These are phyloP conservation scores for Aspergillus arachidicola DNA, from an alignment of 2,329 filamentous ascomycete species.

Conservation along the genomic window DNA sequence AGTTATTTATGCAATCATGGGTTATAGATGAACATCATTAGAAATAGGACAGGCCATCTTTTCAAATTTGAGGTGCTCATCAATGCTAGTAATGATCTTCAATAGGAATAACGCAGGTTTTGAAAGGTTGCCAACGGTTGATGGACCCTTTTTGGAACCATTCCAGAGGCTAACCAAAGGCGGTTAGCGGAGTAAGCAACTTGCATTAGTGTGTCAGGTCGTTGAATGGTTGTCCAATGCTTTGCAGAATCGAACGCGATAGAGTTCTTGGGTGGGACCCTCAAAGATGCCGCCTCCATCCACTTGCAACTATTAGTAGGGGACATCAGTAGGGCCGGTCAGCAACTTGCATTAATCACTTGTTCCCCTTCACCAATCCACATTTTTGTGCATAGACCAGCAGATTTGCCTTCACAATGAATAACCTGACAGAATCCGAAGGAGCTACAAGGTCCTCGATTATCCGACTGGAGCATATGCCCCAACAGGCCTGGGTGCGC, in stretches of 20 bases:
- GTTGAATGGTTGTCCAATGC: neutral
- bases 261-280: neutral
- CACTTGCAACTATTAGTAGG: neutral
- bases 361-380: neutral
- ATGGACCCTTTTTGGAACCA: too few species aligned
- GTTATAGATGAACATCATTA: too few species aligned
- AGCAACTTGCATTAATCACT: slow-evolving; percentile 9
- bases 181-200: neutral
- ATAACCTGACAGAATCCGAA: neutral
- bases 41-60: too few species aligned
- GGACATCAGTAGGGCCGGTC: neutral
- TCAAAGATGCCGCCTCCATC: neutral
- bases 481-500: slow-evolving; percentile 17
- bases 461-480: slow-evolving; percentile 14
- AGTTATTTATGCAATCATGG: too few species aligned
- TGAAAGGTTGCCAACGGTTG: too few species aligned
- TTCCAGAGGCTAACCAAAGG: neutral
- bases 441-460: neutral
- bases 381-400: neutral
- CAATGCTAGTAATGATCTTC: too few species aligned
- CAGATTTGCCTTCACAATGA: neutral
- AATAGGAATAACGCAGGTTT: too few species aligned
- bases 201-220: neutral
- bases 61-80: too few species aligned
- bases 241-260: neutral